A percentile compares a stretch with the other conserved stretches of the same genome.
These are phyloP conservation scores for Abortiporus biennis DNA, from an alignment of 1,284 basidiomycete genomes.

Conservation along the genomic window DNA sequence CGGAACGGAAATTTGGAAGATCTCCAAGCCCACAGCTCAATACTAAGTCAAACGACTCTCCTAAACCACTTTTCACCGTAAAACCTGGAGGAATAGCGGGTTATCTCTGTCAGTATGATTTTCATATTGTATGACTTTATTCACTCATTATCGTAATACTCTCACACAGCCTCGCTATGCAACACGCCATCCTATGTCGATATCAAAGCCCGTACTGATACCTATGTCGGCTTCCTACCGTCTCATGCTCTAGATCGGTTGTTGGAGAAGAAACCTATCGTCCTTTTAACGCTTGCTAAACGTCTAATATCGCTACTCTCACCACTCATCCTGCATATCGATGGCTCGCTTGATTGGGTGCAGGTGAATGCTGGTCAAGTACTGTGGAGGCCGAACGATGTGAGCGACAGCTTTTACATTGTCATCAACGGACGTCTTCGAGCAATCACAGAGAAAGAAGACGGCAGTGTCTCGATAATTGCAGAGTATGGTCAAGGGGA, in stretches of 20 bases:
- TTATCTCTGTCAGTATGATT: constrained; percentile 65
- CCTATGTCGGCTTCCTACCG: constrained; percentile 93
- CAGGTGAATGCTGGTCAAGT: constrained; percentile 93
- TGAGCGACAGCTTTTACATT: constrained; percentile 94
- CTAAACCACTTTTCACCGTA: constrained; percentile 84
- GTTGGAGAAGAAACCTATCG: constrained; percentile 91
- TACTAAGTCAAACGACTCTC: constrained; percentile 13
- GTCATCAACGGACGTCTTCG: constrained; percentile 96
- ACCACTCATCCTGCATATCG: constrained; percentile 90
- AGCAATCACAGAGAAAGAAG: constrained; percentile 68
- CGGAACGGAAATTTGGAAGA: constrained; percentile 10
- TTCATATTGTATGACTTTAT: not conserved
- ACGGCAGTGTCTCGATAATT: constrained; percentile 74
- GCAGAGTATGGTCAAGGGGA: constrained; percentile 95
- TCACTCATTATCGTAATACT: not conserved
- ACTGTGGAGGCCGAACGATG: constrained; percentile 88
- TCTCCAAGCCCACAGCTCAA: constrained; percentile 3
- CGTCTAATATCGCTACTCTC: constrained; percentile 91
- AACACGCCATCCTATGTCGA: constrained; percentile 94
- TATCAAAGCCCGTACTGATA: constrained; percentile 95
- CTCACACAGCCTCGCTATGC: constrained; percentile 71
- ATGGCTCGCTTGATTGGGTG: constrained; percentile 97
- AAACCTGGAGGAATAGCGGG: constrained; percentile 98
- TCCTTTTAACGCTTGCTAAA: constrained; percentile 94
- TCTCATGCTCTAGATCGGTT: constrained; percentile 84